Evolutionary conservation across 192 early-diverging fungal genomes (phyloP).

Genomic region (Dimargaris xerosporica): DNA sequence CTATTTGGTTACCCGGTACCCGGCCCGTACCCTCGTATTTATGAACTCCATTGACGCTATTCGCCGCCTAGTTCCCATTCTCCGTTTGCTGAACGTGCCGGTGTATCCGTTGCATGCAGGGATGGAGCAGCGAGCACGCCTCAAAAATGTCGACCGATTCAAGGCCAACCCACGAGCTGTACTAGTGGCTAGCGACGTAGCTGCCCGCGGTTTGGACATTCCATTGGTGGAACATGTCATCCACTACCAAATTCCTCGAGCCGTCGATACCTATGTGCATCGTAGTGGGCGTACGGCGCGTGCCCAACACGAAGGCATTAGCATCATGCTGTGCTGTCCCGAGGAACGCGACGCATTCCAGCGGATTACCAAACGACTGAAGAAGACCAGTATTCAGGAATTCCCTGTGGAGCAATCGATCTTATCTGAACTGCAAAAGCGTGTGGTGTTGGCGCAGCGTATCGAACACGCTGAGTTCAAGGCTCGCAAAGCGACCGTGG

Average conservation of each 20-base stretch:
- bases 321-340: conserved; percentile 67
- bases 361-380: conserved; percentile 65
- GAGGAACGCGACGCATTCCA: conserved; percentile 69
- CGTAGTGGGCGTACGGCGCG: conserved; percentile 88
- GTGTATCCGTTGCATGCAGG: conserved; percentile 82
- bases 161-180: conserved; percentile 53
- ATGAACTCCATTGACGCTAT: conserved; percentile 91
- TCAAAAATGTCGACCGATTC: conserved; percentile 88
- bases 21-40: conserved; percentile 84
- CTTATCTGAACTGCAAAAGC: conserved; percentile 50
- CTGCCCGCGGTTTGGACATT: conserved; percentile 91
- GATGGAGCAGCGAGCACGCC: conserved; percentile 89
- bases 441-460: conserved; percentile 63
- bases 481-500: conserved; percentile 44
- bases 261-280: conserved; percentile 91
- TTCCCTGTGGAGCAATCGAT: conserved; percentile 73
- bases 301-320: conserved; percentile 65
- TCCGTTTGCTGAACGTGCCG: conserved; percentile 52
- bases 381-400: conserved; percentile 49
- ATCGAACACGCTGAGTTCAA: conserved; percentile 71
- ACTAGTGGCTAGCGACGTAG: conserved; percentile 90
- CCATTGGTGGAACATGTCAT: conserved; percentile 83
- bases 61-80: conserved; percentile 70
- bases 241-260: conserved; percentile 88
- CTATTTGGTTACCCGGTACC: conserved; percentile 73